Evolutionary conservation across 2,329 filamentous ascomycete genomes (phyloP), one percentile per base, ranked within the genome.

Genomic region (Colletotrichum spinosum): DNA sequence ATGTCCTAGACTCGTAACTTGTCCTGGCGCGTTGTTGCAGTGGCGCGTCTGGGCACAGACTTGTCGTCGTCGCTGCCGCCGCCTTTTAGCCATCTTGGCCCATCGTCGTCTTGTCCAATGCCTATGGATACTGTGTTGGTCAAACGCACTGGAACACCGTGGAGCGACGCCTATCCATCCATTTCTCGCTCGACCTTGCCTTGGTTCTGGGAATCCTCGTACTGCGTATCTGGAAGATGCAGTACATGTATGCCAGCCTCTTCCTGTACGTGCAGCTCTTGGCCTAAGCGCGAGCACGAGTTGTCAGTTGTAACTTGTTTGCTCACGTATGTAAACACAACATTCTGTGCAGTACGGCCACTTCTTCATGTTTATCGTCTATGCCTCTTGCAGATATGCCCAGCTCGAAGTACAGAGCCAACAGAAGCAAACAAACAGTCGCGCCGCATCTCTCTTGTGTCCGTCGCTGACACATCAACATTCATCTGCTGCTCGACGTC

Each of bases 21-120:
- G 39, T 25, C 25, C 25, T 25, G 41, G 51, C 62, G 45, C 61
- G 48, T 17, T 46, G 62, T 56, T 53, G 48, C 58, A 62, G 52
- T 48, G 39, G 58, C 58, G 62, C 62, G 58, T 62, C 58, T 62
- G 35, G 52, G 58, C 58, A 65, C 52, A 52, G 58, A 25, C 57
- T 45, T 13, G 38, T 58, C 33, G 48, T 52, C 6, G 38, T 50
- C 10, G 56, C 53, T 13, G 48, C 45, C 38, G 25, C 50, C 41
- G 13, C 15, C 37, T 17, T 46, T 46, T 17, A 17, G n/a, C 12
- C 37, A 34, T 15, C 38, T 15, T 44, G 37, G 48, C 9, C 25
- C 25, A 25, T 25, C 25, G 25, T 25, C 25, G 25, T 4, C 57
- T 37, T 13, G 35, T 53, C 61, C 45, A 55, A 54, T 41, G 38